Percentiles rank a stretch among this genome's conserved stretches.
Evolutionary conservation across 225 moss, liverwort and hornwort species (phyloP).

Genomic region (Sphagnum contortum): DNA sequence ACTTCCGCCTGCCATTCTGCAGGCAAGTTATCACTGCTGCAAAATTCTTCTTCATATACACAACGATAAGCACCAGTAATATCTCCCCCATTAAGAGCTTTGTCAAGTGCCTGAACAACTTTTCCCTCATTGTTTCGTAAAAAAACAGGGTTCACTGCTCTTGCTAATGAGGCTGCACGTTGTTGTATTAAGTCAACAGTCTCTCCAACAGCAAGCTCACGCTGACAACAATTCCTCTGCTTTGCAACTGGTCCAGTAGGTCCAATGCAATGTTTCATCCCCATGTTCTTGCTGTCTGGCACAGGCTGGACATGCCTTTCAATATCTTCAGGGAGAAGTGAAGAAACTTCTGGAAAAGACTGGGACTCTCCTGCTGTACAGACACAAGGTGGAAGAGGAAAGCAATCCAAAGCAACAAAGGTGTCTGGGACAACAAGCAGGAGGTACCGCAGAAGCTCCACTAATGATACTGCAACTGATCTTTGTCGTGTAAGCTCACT

Average conservation of each 20-base stretch:
- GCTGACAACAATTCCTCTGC: constrained; percentile 32
- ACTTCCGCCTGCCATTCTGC: constrained; percentile 88
- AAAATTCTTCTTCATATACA: constrained; percentile 86
- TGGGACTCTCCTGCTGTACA: constrained; percentile 31
- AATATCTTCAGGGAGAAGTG: constrained; percentile 14
- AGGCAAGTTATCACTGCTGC: constrained; percentile 69
- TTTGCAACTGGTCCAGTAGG: constrained; percentile 10
- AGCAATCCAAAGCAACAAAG: constrained; percentile 91
- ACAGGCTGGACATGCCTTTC: constrained; percentile 21
- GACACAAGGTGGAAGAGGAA: constrained; percentile 79
- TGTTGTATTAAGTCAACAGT: constrained; percentile 66
- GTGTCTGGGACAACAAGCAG: constrained; percentile 75
- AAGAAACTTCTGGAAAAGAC: constrained; percentile 17
- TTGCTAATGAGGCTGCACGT: constrained; percentile 60
- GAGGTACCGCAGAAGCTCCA: constrained; percentile 75
- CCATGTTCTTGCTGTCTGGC: constrained; percentile 1
- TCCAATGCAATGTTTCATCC: constrained; percentile 21
- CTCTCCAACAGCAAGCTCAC: constrained; percentile 62
- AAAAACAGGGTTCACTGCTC: constrained; percentile 71
- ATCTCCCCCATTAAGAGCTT: constrained; percentile 78
- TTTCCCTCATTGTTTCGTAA: constrained; percentile 88
- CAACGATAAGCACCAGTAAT: constrained; percentile 77
- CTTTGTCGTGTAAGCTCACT: constrained; percentile 33
- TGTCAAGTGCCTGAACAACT: constrained; percentile 89
- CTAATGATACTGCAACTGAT: constrained; percentile 51